Conservation (phyloP, 2,329 filamentous ascomycete species). For the Cladosporium sp. region DNA sequence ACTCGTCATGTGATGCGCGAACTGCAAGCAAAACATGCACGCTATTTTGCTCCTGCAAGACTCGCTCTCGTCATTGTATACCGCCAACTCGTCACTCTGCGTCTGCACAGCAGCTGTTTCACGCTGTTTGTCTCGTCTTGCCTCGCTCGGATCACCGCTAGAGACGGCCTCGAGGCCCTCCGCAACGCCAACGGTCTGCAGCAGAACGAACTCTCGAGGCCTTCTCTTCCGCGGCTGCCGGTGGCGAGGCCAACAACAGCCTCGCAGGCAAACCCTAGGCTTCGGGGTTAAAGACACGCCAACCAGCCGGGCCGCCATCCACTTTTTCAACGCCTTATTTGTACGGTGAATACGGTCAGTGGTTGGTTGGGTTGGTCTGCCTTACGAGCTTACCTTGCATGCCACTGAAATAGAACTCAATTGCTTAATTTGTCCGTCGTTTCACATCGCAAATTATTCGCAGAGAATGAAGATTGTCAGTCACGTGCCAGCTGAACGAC, state of each 20-base stretch:
- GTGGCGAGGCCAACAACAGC: not conserved
- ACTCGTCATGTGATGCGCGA: slow-evolving; percentile 4
- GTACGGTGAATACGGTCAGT: not conserved
- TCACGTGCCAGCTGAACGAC: not conserved
- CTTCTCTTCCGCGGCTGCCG: slow-evolving; percentile 7
- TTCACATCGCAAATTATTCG: not conserved
- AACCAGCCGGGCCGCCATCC: slow-evolving; percentile 2
- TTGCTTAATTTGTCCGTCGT: not conserved
- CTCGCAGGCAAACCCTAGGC: not conserved
- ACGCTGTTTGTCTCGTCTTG: not conserved
- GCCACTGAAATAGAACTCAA: not conserved
- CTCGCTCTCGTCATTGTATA: not conserved
- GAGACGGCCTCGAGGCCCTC: not conserved
- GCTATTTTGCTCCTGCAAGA: not conserved
- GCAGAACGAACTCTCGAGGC: slow-evolving; percentile 1
- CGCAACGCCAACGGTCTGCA: slow-evolving; percentile 11
- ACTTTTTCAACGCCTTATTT: slow-evolving; percentile 1
- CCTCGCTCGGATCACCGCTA: slow-evolving; percentile 4
- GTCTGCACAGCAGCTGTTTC: slow-evolving; percentile 4
- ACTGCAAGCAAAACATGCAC: not conserved
- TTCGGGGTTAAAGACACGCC: not conserved
- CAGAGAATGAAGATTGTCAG: not conserved
- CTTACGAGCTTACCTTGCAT: not conserved
- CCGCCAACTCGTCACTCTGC: not conserved
- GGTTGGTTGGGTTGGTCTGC: not conserved